Evolutionary conservation across 1,284 basidiomycete genomes (phyloP).

Genomic region (Pseudozyma sp.): DNA sequence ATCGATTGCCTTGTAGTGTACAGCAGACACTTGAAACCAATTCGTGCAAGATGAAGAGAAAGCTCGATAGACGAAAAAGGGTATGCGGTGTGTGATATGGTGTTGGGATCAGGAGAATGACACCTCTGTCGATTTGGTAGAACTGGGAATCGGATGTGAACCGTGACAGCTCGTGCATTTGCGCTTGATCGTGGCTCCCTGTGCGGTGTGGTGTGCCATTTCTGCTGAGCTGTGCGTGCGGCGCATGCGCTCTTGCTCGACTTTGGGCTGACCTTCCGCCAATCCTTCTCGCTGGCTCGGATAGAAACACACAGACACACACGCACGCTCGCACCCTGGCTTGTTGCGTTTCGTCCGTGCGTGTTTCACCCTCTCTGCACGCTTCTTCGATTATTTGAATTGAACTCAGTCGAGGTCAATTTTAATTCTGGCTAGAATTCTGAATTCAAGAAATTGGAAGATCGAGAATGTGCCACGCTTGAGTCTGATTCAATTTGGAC

Average conservation of each 20-base stretch:
- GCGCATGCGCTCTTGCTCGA: background rate
- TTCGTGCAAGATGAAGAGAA: too few species aligned
- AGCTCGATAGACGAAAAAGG: too few species aligned
- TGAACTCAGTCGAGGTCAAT: constrained; percentile 2
- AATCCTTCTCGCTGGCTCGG: constrained; percentile 4
- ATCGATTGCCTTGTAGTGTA: too few species aligned
- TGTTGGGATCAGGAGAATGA: too few species aligned
- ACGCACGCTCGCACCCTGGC: constrained; percentile 20
- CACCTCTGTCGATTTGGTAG: too few species aligned
- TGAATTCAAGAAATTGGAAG: background rate
- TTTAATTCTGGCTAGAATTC: background rate
- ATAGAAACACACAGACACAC: constrained; percentile 11
- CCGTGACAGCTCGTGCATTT: too few species aligned
- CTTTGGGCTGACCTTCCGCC: background rate
- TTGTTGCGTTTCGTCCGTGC: constrained; percentile 26
- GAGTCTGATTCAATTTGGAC: too few species aligned
- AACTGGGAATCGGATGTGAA: too few species aligned
- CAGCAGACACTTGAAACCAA: too few species aligned
- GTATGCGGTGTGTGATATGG: too few species aligned
- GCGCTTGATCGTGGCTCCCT: too few species aligned
- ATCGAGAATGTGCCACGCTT: too few species aligned
- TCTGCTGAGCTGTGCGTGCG: background rate
- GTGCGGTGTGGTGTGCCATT: background rate
- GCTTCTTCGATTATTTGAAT: background rate
- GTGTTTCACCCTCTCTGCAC: constrained; percentile 27